Percentiles rank a stretch among this genome's conserved stretches.
Conservation (phyloP, 192 early-diverging fungal species). For the Linnemannia elongata region DNA sequence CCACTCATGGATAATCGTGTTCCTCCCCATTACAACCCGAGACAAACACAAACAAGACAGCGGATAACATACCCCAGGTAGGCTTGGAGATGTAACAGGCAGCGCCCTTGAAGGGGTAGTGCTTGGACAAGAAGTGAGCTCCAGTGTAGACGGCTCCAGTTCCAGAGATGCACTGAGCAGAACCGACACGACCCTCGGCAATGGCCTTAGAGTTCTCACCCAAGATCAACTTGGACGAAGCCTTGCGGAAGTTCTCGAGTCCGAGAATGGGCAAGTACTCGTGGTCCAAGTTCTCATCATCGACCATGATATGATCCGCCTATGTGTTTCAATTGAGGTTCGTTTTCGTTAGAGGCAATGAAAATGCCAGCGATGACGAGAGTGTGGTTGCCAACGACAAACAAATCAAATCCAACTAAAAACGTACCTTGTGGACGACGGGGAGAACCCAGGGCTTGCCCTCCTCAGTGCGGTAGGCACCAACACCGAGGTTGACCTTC, state of each 20-base stretch:
- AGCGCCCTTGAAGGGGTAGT: conserved; percentile 69
- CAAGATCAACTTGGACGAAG: conserved; percentile 87
- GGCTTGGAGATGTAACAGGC: conserved; percentile 93
- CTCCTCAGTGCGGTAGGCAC: conserved; percentile 93
- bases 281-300: conserved; percentile 84
- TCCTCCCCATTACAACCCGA: not conserved
- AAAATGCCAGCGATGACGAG: not conserved
- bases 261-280: conserved; percentile 96
- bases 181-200: conserved; percentile 75
- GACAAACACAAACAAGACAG: not conserved
- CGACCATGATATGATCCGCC: conserved; percentile 82
- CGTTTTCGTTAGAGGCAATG: not conserved
- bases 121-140: conserved; percentile 85
- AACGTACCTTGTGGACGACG: conserved; percentile 87
- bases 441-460: conserved; percentile 97
- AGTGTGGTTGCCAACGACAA: not conserved
- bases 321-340: conserved; percentile 9
- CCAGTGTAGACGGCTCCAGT: conserved; percentile 93
- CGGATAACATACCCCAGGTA: conserved; percentile 85
- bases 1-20: not conserved
- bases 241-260: conserved; percentile 79
- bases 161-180: conserved; percentile 94
- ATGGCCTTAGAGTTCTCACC: conserved; percentile 82
- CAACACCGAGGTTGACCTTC: conserved; percentile 96
- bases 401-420: not conserved